A percentile compares a stretch with the other conserved stretches of the same genome.
phyloP scores from a whole-genome alignment of 345 rosid species.

The Euphorbia lathyris region DNA sequence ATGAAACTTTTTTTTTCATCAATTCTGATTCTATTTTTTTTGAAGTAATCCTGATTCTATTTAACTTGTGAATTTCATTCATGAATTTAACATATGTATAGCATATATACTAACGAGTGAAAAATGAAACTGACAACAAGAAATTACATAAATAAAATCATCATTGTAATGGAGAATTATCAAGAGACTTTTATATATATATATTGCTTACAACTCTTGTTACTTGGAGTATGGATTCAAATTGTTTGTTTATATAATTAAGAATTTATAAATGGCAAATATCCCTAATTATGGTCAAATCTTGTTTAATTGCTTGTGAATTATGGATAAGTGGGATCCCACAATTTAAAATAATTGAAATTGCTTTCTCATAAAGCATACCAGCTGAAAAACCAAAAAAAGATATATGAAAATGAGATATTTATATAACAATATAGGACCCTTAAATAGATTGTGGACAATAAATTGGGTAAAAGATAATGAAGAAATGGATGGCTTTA shows the following conservation, averaged over 20 bases:
- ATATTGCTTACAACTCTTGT: background rate
- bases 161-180: too few relatives aligned
- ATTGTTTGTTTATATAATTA: too few relatives aligned
- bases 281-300: background rate
- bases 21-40: too few relatives aligned
- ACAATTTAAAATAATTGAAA: background rate
- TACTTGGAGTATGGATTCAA: background rate
- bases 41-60: too few relatives aligned
- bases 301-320: background rate
- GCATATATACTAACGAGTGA: too few relatives aligned
- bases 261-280: background rate
- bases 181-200: too few relatives aligned
- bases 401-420: background rate
- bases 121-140: too few relatives aligned
- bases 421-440: background rate
- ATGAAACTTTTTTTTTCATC: too few relatives aligned
- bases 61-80: too few relatives aligned
- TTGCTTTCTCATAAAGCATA: background rate
- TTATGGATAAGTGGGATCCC: background rate
- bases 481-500: background rate
- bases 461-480: constrained; percentile 2
- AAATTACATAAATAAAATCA: too few relatives aligned
- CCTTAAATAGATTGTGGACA: background rate
- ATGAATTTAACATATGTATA: too few relatives aligned
- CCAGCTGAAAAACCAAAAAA: background rate